Percentiles rank a stretch among this genome's conserved stretches.
phyloP scores from a whole-genome alignment of 169 alveolate species.

The Eimeria praecox region DNA sequence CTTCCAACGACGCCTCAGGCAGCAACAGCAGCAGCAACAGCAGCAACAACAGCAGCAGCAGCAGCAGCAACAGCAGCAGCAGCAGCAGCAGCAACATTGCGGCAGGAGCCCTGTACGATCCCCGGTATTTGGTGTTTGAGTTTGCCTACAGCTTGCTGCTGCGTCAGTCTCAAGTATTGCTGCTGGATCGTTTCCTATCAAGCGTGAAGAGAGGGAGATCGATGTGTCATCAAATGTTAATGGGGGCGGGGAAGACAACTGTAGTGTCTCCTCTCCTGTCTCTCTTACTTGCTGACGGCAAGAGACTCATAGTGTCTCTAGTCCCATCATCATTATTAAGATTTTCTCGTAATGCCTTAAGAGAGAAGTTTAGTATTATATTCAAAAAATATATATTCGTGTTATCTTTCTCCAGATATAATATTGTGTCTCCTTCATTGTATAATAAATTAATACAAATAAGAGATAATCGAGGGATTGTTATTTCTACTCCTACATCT shows the following conservation, averaged over 20 bases:
- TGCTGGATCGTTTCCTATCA: slow-evolving; percentile 88
- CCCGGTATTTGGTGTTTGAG: slow-evolving; percentile 94
- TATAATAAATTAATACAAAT: slow-evolving; percentile 92
- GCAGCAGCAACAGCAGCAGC: slow-evolving; percentile 12
- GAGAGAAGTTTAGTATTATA: slow-evolving; percentile 91
- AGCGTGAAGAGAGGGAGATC: slow-evolving; percentile 88
- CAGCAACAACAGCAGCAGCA: not conserved
- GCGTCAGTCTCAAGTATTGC: slow-evolving; percentile 92
- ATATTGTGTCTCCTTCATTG: slow-evolving; percentile 89
- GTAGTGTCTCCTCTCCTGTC: slow-evolving; percentile 92
- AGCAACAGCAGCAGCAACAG: not conserved
- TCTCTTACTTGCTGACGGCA: slow-evolving; percentile 90
- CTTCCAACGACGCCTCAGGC: too few species aligned
- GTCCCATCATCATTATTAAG: slow-evolving; percentile 92
- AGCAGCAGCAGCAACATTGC: slow-evolving; percentile 1
- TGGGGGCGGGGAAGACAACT: slow-evolving; percentile 97
- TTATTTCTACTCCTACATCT: slow-evolving; percentile 93
- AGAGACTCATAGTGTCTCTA: slow-evolving; percentile 86
- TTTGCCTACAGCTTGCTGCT: slow-evolving; percentile 92
- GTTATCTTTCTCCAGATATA: slow-evolving; percentile 89
- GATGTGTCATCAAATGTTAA: slow-evolving; percentile 95
- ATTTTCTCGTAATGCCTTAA: slow-evolving; percentile 91
- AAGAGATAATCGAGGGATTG: slow-evolving; percentile 90
- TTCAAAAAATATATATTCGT: slow-evolving; percentile 90
- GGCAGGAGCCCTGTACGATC: slow-evolving; percentile 87